A percentile compares a stretch with the other conserved stretches of the same genome.
These are phyloP conservation scores for Fragaria ananassa DNA, from an alignment of 306 rosid species.

Conservation along the genomic window DNA sequence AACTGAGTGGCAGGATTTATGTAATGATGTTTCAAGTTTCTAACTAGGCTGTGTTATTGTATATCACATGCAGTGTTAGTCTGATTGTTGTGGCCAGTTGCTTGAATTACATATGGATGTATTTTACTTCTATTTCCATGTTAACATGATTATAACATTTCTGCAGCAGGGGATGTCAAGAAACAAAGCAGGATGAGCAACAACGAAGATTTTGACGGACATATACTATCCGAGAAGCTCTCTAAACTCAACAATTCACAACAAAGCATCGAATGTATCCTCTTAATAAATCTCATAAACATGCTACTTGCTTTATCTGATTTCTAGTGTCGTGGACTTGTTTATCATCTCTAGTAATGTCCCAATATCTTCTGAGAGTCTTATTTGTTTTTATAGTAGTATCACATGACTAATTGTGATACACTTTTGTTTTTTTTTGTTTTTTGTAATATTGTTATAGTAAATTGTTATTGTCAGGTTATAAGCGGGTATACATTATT, in stretches of 20 bases:
- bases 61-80: background rate
- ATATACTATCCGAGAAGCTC: slow-evolving; percentile 63
- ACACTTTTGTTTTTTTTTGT: background rate
- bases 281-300: background rate
- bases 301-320: slow-evolving; percentile 6
- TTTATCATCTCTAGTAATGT: background rate
- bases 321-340: slow-evolving; percentile 11
- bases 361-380: background rate
- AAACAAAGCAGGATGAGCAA: slow-evolving; percentile 47
- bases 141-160: background rate
- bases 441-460: background rate
- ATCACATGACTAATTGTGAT: background rate
- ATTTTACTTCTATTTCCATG: background rate
- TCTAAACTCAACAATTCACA: slow-evolving; percentile 82
- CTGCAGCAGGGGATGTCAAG: slow-evolving; percentile 28
- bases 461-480: background rate
- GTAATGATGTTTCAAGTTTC: background rate
- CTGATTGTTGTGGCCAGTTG: background rate
- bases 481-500: background rate
- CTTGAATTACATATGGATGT: background rate
- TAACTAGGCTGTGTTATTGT: background rate
- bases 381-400: background rate
- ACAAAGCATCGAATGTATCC: slow-evolving; percentile 95
- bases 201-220: slow-evolving; percentile 56
- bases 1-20: background rate